Base-by-base conservation (phyloP, 2,329 filamentous ascomycete species). In the Trichophyton benhamiae region DNA sequence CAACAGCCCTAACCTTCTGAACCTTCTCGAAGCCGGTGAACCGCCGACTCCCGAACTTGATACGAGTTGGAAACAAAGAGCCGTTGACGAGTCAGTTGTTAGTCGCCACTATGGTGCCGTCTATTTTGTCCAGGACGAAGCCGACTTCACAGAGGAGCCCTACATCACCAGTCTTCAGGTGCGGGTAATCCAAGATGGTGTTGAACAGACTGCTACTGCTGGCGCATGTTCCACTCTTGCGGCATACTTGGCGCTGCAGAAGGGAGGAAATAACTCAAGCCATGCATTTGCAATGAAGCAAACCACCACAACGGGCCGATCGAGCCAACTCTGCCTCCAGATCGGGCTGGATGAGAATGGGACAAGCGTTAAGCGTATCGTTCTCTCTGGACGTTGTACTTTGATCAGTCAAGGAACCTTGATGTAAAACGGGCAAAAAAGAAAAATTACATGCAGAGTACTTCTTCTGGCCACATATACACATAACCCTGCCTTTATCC, bases 271-370 rank as follows among this genome's bases (percentile, higher is more conserved):
- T 72, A 66, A 69, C 65, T 30, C 65, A 62, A 62, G 65, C 62
- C 57, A 64, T 67, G 71, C 63, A 69, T 68, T 62, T 80, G 71
- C 70, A 30, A 75, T 80, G 60, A 72, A 73, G 61, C 79, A 82
- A 68, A 79, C 79, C 9, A 74, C 79, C 13, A 79, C 81, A 70
- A 80, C 81, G 75, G 79, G 77, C 27, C 72, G 79, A 65, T 70
- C 68, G 66, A 80, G 79, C 67, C 75, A 79, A 22, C 78, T 81
- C 66, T 72, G 74, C 49, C 72, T 81, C 30, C 72, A 74, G 42
- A 75, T 82, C 55, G 71, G 70, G 60, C 65, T 79, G 68, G 69
- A 71, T 59, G 66, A 72, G 58, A 64, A 66, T 22, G 66, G 70
- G n/a, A 65, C 61, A 17, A 62, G 60, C n/a, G 61, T 66, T 30